A percentile compares a stretch with the other conserved stretches of the same genome.
Conservation (phyloP, 805 yeast species). For the Wickerhamiella cacticola region DNA sequence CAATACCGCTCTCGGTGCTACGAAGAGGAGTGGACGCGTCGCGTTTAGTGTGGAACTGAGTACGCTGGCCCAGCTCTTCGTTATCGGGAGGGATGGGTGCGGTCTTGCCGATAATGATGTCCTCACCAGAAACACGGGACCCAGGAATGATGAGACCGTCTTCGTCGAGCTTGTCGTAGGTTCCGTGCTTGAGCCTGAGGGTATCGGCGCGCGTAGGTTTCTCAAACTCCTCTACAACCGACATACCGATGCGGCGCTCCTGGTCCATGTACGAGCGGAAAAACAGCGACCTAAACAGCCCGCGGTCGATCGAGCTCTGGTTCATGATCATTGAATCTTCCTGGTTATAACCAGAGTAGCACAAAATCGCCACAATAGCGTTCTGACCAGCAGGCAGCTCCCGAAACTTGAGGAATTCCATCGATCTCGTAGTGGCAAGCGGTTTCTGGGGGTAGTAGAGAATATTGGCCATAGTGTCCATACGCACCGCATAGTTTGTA, state of each 20-base stretch:
- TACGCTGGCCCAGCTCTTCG: constrained; percentile 96
- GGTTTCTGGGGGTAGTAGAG: constrained; percentile 97
- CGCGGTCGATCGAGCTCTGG: constrained; percentile 94
- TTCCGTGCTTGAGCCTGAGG: constrained; percentile 90
- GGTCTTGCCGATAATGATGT: constrained; percentile 95
- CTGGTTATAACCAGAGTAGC: constrained; percentile 97
- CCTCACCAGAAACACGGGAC: constrained; percentile 97
- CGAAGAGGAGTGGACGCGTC: constrained; percentile 97
- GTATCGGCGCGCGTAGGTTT: constrained; percentile 94
- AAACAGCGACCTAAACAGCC: constrained; percentile 87
- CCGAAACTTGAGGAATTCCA: constrained; percentile 94
- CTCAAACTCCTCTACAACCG: constrained; percentile 94
- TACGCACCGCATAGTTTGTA: constrained; percentile 89
- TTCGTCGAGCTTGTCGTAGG: constrained; percentile 94
- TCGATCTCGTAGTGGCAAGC: constrained; percentile 91
- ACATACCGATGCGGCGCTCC: constrained; percentile 97
- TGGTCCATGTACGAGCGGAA: constrained; percentile 98
- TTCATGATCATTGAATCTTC: constrained; percentile 99
- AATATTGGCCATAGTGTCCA: constrained; percentile 99
- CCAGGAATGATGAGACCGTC: constrained; percentile 98
- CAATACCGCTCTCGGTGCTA: constrained; percentile 95
- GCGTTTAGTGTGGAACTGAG: constrained; percentile 95
- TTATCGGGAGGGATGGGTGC: constrained; percentile 99
- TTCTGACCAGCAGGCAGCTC: constrained; percentile 99
- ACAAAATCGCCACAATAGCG: constrained; percentile 94